Base-by-base conservation (phyloP, 345 rosid species). In the Cardamine occulta region DNA sequence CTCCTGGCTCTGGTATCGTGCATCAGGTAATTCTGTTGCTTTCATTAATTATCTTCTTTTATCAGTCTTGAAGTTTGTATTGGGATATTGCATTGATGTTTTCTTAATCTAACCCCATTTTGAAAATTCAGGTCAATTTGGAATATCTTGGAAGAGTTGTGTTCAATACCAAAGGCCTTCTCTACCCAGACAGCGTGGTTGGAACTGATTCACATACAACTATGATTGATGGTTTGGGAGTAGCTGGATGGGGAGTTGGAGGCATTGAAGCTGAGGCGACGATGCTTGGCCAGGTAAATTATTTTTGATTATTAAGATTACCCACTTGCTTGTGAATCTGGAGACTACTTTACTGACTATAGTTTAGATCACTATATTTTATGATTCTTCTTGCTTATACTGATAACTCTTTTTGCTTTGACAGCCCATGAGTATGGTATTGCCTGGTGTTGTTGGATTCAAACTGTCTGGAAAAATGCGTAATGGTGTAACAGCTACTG, bases 181-280 rank as follows among this genome's bases (percentile, higher is more conserved):
- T 95, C 57, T 89, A 95, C 82, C 99, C 98, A 17, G 99, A 95
- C 76, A 95, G 99, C 34, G 99, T 92, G 59, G 99, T 95, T 49
- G 99, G 99, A 34, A 95, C 99, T 74, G 99, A 95, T 81, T 95
- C 99, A 34, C 99, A 95, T 76, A 95, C 99, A 47, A 95, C 99
- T 72, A 95, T 95, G 99, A 95, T 95, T 75, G 99, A 95, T 86
- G 99, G 99, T 57, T 65, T 95, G 66, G 99, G 99, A 80, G 99
- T 95, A 77, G 97, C 99, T 83, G 99, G 99, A 65, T 95, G 98
- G 99, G 99, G 99, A 72, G 99, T 95, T 75, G 99, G 99, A 52
- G 99, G 98, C 65, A 95, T 95, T 64, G 99, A 95, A 88, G 98
- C 98, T 21, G 98, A 95, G 83, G 97, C 99, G 45, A 83, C 96